Base-by-base conservation (phyloP, 306 rosid species). In the Cicer judaicum region DNA sequence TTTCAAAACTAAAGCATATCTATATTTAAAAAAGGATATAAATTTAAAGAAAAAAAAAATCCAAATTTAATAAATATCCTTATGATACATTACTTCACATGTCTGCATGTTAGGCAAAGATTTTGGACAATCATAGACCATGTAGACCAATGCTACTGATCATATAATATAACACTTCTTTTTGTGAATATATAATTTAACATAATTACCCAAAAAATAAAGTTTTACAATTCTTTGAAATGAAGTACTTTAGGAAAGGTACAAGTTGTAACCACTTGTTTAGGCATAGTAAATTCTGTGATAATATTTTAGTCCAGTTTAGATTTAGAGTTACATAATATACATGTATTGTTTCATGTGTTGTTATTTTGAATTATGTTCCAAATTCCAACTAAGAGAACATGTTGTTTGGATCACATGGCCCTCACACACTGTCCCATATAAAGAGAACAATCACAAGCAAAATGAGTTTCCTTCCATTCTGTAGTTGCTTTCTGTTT, bases 361-460 rank as follows among this genome's bases (percentile, higher is more conserved):
- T 10, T 34, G 44, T 57, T 57, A 15, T 59, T 49, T 36, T 68
- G 46, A 64, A 16, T 67, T 53, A 52, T 64, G 68, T 68, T 62
- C 41, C 65, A 73, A 56, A 67, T 67, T 66, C 68, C 60, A 65
- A 44, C 54, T 18, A 65, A 65, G 68, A 79, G 53, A 73, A 65
- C 75, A 79, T 73, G 77, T 74, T 24, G 18, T 62, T 77, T n/a
- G 69, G 18, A 61, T 73, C 59, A 46, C 63, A 62, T 36, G 69
- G 64, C 54, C 73, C 66, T 70, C 74, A 24, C 3, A 24, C 29
- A 50, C 50, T 59, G 16, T 78, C 71, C 47, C 43, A 59, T 12
- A 29, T 11, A 12, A 52, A 80, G 57, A 52, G 52, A 68, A 78
- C 77, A 80, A 44, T 73, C 38, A 62, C 77, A 74, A 57, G 6